phyloP scores from a whole-genome alignment of 139 green algal species.

The Volvox reticuliferus region DNA sequence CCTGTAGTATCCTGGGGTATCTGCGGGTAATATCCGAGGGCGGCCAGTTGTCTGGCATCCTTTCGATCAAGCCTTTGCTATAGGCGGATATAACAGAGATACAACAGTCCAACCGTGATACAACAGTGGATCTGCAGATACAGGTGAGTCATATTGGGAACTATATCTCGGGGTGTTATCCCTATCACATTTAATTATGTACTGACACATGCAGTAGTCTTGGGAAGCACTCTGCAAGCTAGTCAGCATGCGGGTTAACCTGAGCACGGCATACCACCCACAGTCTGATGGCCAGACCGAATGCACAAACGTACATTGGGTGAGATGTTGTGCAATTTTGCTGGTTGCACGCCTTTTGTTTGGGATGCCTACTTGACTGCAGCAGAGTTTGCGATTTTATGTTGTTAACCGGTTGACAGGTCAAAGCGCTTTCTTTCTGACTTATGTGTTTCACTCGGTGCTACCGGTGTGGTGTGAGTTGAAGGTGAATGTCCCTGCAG shows the following conservation, averaged over 20 bases:
- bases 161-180: too few relatives aligned
- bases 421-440: slow-evolving; percentile 7
- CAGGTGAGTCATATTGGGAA: too few relatives aligned
- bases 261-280: neutral
- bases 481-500: neutral
- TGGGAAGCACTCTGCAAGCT: neutral
- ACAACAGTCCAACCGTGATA: too few relatives aligned
- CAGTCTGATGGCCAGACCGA: slow-evolving; percentile 16
- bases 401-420: neutral
- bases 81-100: too few relatives aligned
- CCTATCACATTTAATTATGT: too few relatives aligned
- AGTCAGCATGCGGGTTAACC: neutral
- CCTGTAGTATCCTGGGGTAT: too few relatives aligned
- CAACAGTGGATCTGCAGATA: too few relatives aligned
- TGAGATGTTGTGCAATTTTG: neutral
- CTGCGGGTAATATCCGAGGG: too few relatives aligned
- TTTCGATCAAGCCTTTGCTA: too few relatives aligned
- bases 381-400: slow-evolving; percentile 7
- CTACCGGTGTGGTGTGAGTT: neutral
- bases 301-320: neutral
- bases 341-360: neutral
- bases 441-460: neutral
- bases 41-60: too few relatives aligned
- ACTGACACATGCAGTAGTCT: too few relatives aligned
- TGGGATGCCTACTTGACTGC: neutral